These are phyloP conservation scores for Magnaporthales sp. DNA, from an alignment of 2,329 filamentous ascomycete species.

Conservation along the genomic window DNA sequence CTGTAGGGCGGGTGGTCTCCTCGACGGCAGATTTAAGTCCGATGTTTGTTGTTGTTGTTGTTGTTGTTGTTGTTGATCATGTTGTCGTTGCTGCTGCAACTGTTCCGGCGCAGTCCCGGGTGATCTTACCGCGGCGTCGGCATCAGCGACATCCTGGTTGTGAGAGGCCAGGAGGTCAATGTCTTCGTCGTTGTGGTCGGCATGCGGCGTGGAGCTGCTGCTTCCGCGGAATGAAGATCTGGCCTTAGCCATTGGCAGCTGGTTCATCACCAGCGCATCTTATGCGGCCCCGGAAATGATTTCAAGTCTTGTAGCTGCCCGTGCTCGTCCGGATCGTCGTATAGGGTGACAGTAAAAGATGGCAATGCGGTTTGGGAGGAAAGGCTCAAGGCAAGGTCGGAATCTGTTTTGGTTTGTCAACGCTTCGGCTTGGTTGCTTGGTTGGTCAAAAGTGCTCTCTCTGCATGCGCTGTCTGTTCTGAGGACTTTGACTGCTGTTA, in stretches of 20 bases:
- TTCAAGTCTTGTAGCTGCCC: not conserved
- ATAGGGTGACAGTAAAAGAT: not conserved
- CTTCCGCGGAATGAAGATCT: constrained; percentile 2
- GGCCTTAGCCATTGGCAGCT: constrained; percentile 6
- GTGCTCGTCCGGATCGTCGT: not conserved
- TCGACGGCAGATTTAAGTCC: not conserved
- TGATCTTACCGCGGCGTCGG: not conserved
- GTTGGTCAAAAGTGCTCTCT: not conserved
- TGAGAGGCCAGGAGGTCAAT: constrained; percentile 1
- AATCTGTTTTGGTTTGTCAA: not conserved
- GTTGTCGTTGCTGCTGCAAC: not conserved
- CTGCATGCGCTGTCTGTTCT: not conserved
- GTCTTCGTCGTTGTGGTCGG: constrained; percentile 5
- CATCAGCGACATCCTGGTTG: not conserved
- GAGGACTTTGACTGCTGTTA: not conserved
- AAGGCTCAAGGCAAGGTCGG: no score
- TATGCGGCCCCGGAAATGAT: not conserved
- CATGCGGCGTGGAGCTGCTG: constrained; percentile 2
- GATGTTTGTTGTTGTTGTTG: not conserved
- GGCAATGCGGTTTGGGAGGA: not conserved
- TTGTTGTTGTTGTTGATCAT: not conserved
- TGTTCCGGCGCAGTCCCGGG: not conserved
- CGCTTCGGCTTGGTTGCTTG: not conserved
- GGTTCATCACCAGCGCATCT: constrained; percentile 5
- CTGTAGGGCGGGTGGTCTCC: not conserved